A percentile compares a stretch with the other conserved stretches of the same genome.
phyloP scores from a whole-genome alignment of 768 basidiomycete genomes.

The Pulveroboletus sp. region DNA sequence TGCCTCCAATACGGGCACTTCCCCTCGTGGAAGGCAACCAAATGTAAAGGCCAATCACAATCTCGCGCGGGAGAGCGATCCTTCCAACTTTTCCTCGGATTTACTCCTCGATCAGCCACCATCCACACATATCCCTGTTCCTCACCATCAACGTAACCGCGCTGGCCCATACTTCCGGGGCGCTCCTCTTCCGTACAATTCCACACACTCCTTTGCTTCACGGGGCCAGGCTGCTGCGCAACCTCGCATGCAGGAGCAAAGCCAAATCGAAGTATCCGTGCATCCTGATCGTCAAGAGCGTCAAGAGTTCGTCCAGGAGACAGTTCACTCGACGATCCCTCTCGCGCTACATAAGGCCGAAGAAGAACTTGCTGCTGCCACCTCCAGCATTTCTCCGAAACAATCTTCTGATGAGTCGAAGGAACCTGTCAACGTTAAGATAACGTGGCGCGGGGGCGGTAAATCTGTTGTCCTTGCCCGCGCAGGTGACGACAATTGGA shows the following conservation, averaged over 20 bases:
- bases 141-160: constrained; percentile 29
- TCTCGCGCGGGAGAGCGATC: constrained; percentile 23
- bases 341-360: constrained; percentile 43
- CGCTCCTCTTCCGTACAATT: constrained; percentile 37
- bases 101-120: constrained; percentile 40
- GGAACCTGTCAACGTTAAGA: constrained; percentile 42
- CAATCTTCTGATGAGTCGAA: constrained; percentile 26
- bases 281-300: constrained; percentile 30
- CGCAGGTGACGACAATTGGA: constrained; percentile 75
- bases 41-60: constrained; percentile 28
- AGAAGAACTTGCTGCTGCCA: constrained; percentile 19
- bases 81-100: constrained; percentile 36
- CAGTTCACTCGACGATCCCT: constrained; percentile 62
- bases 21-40: constrained; percentile 32
- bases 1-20: constrained; percentile 34
- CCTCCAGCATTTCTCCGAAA: constrained; percentile 8
- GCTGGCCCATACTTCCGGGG: constrained; percentile 34
- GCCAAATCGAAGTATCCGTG: constrained; percentile 30
- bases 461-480: constrained; percentile 62
- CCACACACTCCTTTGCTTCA: constrained; percentile 41
- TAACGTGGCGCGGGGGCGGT: constrained; percentile 65
- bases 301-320: constrained; percentile 49
- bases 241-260: constrained; percentile 42
- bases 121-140: constrained; percentile 41
- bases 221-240: constrained; percentile 33